Conservation (phyloP, 1,284 basidiomycete species). For the Grifola frondosa region DNA sequence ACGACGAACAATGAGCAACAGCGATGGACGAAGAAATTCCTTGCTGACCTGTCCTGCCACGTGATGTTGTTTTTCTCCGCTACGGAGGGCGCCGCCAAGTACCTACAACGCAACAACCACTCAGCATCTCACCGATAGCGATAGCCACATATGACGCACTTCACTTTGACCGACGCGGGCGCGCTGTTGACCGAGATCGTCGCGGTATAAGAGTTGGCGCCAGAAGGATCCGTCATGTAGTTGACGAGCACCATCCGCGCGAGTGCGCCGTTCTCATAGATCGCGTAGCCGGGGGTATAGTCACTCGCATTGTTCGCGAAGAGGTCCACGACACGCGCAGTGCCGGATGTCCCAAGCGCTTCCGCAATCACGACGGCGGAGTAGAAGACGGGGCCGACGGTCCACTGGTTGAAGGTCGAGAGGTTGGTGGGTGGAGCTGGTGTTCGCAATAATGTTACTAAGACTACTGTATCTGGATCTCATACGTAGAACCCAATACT, state of each 20-base stretch:
- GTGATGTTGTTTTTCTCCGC: slow-evolving; percentile 68
- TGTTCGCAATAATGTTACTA: slow-evolving; percentile 7
- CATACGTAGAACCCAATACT: slow-evolving; percentile 22
- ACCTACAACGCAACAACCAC: too few species aligned
- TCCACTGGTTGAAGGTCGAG: slow-evolving; percentile 57
- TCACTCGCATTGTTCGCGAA: slow-evolving; percentile 45
- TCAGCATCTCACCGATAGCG: not conserved
- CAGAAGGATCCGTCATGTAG: slow-evolving; percentile 53
- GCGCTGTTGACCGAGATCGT: slow-evolving; percentile 38
- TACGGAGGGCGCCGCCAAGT: slow-evolving; percentile 52
- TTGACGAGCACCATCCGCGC: slow-evolving; percentile 67
- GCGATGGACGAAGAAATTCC: not conserved
- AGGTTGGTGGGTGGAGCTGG: slow-evolving; percentile 63
- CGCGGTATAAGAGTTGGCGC: slow-evolving; percentile 48
- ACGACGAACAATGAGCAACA: not conserved
- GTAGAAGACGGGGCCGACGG: slow-evolving; percentile 68
- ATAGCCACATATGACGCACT: slow-evolving; percentile 38
- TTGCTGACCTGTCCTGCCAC: slow-evolving; percentile 49
- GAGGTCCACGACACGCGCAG: slow-evolving; percentile 60
- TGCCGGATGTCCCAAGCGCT: slow-evolving; percentile 60
- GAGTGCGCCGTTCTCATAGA: slow-evolving; percentile 63
- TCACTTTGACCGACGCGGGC: slow-evolving; percentile 45
- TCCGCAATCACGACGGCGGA: slow-evolving; percentile 69
- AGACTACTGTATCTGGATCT: slow-evolving; percentile 2
- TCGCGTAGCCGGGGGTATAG: slow-evolving; percentile 68